Evolutionary conservation across 129 eudicot genomes (phyloP), one percentile per base, ranked within the genome.

Genomic region (Deinandra increscens): DNA sequence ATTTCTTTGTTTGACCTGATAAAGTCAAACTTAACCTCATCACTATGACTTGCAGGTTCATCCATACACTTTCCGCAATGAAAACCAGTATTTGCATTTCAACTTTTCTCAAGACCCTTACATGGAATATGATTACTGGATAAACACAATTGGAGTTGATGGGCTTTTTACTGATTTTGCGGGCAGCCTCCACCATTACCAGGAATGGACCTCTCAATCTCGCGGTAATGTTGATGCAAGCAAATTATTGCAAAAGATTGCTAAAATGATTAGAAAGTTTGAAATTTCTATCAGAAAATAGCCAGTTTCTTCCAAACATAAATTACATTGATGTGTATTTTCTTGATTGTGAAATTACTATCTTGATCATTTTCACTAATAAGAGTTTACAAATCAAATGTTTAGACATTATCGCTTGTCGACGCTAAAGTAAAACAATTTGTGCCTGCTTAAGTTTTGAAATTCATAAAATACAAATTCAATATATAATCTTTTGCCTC

Each of bases 91-190:
- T 79, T 63, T 92, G 67, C 98, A 88, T 82, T 86, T 81, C 75
- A 87, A 92, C 74, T 92, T 86, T 77, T 75, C 84, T 74, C 54
- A 86, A 84, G 98, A 91, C 70, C 95, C 98, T 14, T 91, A 91
- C 31, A 73, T 72, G 19, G 98, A 91, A 68, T 91, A 45, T 60
- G 96, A 84, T 72, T 91, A 78, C 86, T 91, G 96, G 98, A 76
- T 91, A 66, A 91, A 86, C 66, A 68, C 71, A 64, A 81, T 91
- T 0, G 95, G 95, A 7, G 89, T 91, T 48, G 98, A 91, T 53
- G 98, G 96, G 17, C 87, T 91, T 53, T 91, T 91, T 54, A 88
- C 96, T 1, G 96, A 91, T 68, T 91, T 91, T 68, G 60, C 96
- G 0, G 96, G 96, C 36, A 88, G 96, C 77, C 87, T 91, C 31